These are phyloP conservation scores for Suhomyces prunicola DNA, from an alignment of 805 yeast genomes.

Conservation along the genomic window DNA sequence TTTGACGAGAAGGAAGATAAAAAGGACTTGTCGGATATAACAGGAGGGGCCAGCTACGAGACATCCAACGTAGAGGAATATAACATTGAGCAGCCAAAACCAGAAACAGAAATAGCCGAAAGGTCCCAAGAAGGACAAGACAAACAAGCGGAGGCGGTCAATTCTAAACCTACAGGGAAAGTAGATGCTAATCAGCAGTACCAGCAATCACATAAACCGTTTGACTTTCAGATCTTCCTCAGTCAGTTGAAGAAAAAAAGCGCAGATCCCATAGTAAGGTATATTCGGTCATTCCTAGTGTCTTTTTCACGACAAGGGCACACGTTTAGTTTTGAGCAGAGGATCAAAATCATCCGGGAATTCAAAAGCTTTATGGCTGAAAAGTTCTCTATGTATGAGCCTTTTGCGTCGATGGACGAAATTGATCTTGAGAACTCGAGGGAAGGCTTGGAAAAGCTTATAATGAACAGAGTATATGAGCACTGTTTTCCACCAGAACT, in stretches of 20 bases:
- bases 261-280: conserved; percentile 88
- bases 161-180: not conserved
- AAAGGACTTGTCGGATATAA: conserved; percentile 12
- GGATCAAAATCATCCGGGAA: conserved; percentile 70
- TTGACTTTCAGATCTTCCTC: conserved; percentile 83
- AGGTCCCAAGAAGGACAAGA: no score
- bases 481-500: conserved; percentile 78
- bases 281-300: conserved; percentile 76
- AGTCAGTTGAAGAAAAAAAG: conserved; percentile 63
- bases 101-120: no score
- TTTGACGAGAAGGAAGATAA: conserved; percentile 1
- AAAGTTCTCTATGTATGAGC: conserved; percentile 61
- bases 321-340: conserved; percentile 71
- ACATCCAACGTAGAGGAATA: conserved; percentile 18
- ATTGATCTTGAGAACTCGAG: conserved; percentile 64
- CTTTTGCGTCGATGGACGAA: conserved; percentile 64
- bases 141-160: not conserved
- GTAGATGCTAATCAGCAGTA: conserved; percentile 25
- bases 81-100: not conserved
- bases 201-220: conserved; percentile 46
- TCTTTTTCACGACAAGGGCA: conserved; percentile 63
- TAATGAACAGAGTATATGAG: conserved; percentile 81
- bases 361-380: conserved; percentile 70
- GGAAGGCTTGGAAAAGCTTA: conserved; percentile 89
- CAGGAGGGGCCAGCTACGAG: conserved; percentile 10